These are phyloP conservation scores for Delonix regia DNA, from an alignment of 306 rosid species.

Conservation along the genomic window DNA sequence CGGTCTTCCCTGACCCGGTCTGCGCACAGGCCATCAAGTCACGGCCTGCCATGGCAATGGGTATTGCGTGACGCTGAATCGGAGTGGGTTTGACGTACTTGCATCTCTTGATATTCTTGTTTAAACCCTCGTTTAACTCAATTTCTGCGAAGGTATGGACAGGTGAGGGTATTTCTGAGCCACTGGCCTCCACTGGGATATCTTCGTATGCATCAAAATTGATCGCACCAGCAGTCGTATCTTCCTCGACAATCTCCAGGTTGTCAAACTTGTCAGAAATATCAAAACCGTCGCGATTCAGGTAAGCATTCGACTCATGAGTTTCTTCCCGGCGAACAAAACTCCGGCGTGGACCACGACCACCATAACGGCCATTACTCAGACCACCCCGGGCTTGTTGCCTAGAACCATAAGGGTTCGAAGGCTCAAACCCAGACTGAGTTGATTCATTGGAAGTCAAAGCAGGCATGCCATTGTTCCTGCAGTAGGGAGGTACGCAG, in stretches of 20 bases:
- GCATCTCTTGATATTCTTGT: conserved; percentile 62
- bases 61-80: conserved; percentile 82
- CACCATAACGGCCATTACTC: neutral
- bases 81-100: conserved; percentile 88
- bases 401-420: neutral
- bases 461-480: neutral
- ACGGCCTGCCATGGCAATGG: conserved; percentile 58
- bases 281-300: neutral
- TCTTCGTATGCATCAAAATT: conserved; percentile 85
- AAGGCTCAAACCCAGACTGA: neutral
- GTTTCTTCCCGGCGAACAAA: neutral
- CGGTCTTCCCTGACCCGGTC: neutral
- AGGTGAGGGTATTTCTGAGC: conserved; percentile 63
- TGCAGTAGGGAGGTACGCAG: conserved; percentile 51
- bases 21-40: neutral
- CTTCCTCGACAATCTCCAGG: conserved; percentile 11
- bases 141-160: conserved; percentile 61
- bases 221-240: conserved; percentile 24
- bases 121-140: conserved; percentile 61
- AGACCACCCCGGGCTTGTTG: conserved; percentile 31
- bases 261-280: conserved; percentile 26
- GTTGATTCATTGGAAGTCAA: conserved; percentile 16
- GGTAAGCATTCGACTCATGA: neutral
- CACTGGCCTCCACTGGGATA: conserved; percentile 74
- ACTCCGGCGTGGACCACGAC: conserved; percentile 21